Conservation (phyloP, 2,329 filamentous ascomycete genomes). For the Sporothrix humicola region DNA sequence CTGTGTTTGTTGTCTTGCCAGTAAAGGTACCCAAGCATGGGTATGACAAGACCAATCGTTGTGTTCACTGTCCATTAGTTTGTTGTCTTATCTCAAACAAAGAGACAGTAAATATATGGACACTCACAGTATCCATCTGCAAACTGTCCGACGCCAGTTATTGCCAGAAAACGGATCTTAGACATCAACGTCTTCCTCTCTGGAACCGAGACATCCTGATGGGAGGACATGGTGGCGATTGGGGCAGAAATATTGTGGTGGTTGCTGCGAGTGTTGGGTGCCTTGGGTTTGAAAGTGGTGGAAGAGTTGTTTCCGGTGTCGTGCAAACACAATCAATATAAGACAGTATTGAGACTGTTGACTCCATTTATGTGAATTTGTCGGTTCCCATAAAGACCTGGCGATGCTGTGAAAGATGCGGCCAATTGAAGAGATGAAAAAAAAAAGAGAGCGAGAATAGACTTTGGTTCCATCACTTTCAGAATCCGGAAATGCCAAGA, state of each 20-base stretch:
- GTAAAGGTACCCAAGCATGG: slow-evolving; percentile 28
- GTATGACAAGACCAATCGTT: slow-evolving; percentile 23
- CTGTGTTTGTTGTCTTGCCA: slow-evolving; percentile 38
- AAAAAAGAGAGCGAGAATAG: no score
- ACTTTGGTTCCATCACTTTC: no score
- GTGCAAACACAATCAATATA: no score
- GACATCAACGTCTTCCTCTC: background rate
- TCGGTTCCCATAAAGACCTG: no score
- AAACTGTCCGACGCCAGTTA: background rate
- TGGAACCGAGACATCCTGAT: background rate
- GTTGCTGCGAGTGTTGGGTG: no score
- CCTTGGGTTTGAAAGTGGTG: no score
- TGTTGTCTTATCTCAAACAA: background rate
- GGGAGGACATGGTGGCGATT: background rate
- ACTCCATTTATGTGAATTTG: no score
- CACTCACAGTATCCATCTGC: slow-evolving; percentile 6
- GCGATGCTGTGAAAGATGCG: no score
- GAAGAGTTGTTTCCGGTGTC: no score
- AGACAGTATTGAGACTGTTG: no score
- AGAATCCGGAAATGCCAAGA: no score
- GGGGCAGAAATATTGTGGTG: background rate
- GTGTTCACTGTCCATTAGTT: background rate
- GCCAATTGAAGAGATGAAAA: no score
- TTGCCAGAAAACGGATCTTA: slow-evolving; percentile 12
- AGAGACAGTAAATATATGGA: background rate